phyloP scores from a whole-genome alignment of 129 eudicot genomes.

The Escallonia rubra region DNA sequence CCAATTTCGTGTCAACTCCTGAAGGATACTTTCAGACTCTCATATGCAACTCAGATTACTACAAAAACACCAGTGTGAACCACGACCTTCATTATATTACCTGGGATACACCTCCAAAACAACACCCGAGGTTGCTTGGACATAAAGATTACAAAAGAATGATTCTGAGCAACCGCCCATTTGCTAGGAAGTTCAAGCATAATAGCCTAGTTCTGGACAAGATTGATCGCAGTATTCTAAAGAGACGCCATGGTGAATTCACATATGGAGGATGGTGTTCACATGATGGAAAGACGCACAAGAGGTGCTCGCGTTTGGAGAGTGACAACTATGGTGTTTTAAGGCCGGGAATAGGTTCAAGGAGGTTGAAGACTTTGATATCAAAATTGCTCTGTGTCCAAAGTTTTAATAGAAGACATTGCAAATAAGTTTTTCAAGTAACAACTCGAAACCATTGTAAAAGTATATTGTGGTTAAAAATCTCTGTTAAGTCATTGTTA shows the following conservation, averaged over 20 bases:
- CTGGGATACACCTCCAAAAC: constrained; percentile 95
- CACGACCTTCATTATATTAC: constrained; percentile 94
- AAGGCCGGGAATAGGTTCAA: constrained; percentile 70
- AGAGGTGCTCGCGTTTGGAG: constrained; percentile 32
- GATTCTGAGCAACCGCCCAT: constrained; percentile 76
- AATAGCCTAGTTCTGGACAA: constrained; percentile 59
- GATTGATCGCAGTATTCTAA: constrained; percentile 75
- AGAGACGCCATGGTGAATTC: constrained; percentile 40
- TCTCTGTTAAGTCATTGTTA: too few species aligned
- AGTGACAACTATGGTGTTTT: constrained; percentile 63
- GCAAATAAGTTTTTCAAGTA: constrained; percentile 39
- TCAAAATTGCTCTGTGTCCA: constrained; percentile 50
- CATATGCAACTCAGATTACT: constrained; percentile 73
- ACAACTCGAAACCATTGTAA: neutral
- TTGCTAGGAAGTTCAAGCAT: constrained; percentile 91
- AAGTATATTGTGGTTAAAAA: too few species aligned
- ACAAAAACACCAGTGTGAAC: constrained; percentile 74
- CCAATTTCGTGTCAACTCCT: constrained; percentile 92
- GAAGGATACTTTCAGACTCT: constrained; percentile 92
- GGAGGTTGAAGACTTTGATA: constrained; percentile 53
- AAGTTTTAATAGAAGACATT: constrained; percentile 36
- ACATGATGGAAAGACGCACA: constrained; percentile 6
- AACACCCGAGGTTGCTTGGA: constrained; percentile 82
- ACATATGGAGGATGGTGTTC: constrained; percentile 82
- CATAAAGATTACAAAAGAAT: constrained; percentile 65